A percentile compares a stretch with the other conserved stretches of the same genome.
Conservation (phyloP, 2,329 filamentous ascomycete genomes). For the Delphinella strobiligena region DNA sequence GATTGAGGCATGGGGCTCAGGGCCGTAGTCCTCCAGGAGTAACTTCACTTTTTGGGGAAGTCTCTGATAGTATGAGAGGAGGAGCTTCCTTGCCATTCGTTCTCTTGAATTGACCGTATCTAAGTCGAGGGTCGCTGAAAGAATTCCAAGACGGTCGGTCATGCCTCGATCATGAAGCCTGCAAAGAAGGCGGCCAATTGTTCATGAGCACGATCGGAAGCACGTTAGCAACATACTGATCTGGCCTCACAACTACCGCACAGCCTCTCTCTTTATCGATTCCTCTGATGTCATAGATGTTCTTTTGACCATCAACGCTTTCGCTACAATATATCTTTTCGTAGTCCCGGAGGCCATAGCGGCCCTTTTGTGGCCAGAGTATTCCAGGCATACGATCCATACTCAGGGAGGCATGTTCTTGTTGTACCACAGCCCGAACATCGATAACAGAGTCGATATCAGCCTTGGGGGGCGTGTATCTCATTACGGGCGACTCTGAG, state of each 20-base stretch:
- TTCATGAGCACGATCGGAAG: conserved; percentile 15
- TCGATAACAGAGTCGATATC: conserved; percentile 42
- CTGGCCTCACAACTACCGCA: conserved; percentile 50
- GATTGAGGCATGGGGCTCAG: too few species aligned
- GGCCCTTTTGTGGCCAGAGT: conserved; percentile 31
- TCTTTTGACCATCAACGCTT: conserved; percentile 26
- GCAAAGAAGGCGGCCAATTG: conserved; percentile 18
- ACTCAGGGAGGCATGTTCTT: conserved; percentile 12
- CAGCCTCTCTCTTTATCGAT: conserved; percentile 44
- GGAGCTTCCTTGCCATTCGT: too few species aligned
- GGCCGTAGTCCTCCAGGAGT: too few species aligned
- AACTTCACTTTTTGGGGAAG: too few species aligned
- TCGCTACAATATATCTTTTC: conserved; percentile 36
- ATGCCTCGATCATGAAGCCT: conserved; percentile 13
- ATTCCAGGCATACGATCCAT: conserved; percentile 25
- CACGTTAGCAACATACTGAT: conserved; percentile 47
- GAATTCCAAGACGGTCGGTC: too few species aligned
- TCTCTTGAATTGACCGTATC: too few species aligned
- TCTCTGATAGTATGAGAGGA: too few species aligned
- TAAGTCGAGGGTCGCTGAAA: too few species aligned
- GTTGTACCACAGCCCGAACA: conserved; percentile 27
- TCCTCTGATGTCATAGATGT: conserved; percentile 45
- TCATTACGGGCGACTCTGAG: conserved; percentile 12
- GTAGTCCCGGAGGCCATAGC: conserved; percentile 21
- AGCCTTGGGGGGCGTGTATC: conserved; percentile 25